Evolutionary conservation across 768 basidiomycete species (phyloP).

Genomic region (Paxillus involutus): DNA sequence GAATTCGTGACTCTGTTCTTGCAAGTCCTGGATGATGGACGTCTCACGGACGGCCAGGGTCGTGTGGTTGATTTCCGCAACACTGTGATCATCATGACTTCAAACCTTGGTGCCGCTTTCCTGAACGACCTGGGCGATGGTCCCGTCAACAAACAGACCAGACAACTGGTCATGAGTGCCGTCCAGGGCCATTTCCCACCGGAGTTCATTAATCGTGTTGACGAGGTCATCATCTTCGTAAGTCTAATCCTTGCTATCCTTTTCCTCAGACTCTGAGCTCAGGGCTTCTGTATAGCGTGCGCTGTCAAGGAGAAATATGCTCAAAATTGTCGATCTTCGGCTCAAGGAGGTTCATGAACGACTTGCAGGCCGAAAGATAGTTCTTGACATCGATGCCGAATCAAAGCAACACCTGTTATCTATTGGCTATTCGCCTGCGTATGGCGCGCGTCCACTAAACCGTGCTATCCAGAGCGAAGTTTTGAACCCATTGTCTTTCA

Average conservation of each 20-base stretch:
- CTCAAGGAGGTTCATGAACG: constrained; percentile 84
- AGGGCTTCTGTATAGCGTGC: constrained; percentile 55
- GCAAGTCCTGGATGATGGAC: constrained; percentile 91
- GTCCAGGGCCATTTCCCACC: constrained; percentile 88
- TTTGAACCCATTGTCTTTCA: constrained; percentile 84
- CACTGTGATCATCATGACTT: constrained; percentile 93
- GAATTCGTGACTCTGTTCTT: constrained; percentile 71
- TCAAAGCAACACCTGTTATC: constrained; percentile 77
- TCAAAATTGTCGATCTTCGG: constrained; percentile 87
- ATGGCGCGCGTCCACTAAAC: constrained; percentile 92
- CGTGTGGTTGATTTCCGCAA: constrained; percentile 85
- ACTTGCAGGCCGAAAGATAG: constrained; percentile 78
- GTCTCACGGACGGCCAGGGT: constrained; percentile 92
- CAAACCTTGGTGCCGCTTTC: constrained; percentile 81
- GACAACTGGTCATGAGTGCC: constrained; percentile 69
- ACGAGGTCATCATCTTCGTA: constrained; percentile 77
- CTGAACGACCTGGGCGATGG: constrained; percentile 77
- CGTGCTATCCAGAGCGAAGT: constrained; percentile 90
- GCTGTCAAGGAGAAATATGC: constrained; percentile 72
- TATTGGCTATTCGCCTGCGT: constrained; percentile 75
- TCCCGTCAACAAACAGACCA: constrained; percentile 58
- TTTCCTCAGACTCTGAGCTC: constrained; percentile 16
- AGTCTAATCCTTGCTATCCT: constrained; percentile 14
- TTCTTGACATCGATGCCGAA: constrained; percentile 69
- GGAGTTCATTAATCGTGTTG: constrained; percentile 89